Evolutionary conservation across 2,329 filamentous ascomycete genomes (phyloP).

Genomic region (Samsoniella hepiali): DNA sequence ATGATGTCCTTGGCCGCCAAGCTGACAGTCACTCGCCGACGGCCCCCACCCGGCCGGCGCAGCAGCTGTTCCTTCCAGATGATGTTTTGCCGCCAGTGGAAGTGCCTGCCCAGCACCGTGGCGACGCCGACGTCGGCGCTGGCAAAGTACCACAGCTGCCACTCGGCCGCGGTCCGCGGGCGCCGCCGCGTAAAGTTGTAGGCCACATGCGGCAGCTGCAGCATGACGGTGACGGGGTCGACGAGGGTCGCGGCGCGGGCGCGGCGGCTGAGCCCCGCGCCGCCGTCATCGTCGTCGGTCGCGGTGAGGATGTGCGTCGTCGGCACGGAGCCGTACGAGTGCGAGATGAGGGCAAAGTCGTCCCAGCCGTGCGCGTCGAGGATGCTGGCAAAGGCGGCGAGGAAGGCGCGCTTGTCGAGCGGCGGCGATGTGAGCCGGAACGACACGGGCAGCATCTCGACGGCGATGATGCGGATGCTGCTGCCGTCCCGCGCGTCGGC

Average conservation of each 20-base stretch:
- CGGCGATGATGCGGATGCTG: conserved; percentile 59
- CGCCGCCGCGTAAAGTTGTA: conserved; percentile 64
- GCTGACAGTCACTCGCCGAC: conserved; percentile 51
- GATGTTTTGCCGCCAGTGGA: conserved; percentile 70
- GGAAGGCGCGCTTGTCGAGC: conserved; percentile 49
- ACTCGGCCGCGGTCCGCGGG: conserved; percentile 61
- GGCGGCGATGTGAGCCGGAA: conserved; percentile 58
- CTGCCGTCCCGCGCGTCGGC: conserved; percentile 29
- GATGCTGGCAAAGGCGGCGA: conserved; percentile 54
- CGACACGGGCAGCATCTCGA: conserved; percentile 65
- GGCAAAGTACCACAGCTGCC: conserved; percentile 68
- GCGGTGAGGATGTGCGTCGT: conserved; percentile 57
- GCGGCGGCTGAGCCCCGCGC: conserved; percentile 43
- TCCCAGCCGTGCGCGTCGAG: conserved; percentile 56
- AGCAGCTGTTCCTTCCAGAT: conserved; percentile 66
- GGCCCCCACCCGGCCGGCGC: conserved; percentile 19
- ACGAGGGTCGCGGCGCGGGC: conserved; percentile 48
- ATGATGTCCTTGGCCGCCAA: conserved; percentile 62
- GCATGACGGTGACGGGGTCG: conserved; percentile 63
- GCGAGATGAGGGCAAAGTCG: conserved; percentile 57
- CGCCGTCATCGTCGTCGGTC: conserved; percentile 24
- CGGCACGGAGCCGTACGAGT: conserved; percentile 63
- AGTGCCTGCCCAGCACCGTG: conserved; percentile 60
- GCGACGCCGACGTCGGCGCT: conserved; percentile 65
- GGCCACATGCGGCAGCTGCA: conserved; percentile 67